These are phyloP conservation scores for Oryza glaberrima DNA, from an alignment of 176 grass and related monocot species.

Conservation along the genomic window DNA sequence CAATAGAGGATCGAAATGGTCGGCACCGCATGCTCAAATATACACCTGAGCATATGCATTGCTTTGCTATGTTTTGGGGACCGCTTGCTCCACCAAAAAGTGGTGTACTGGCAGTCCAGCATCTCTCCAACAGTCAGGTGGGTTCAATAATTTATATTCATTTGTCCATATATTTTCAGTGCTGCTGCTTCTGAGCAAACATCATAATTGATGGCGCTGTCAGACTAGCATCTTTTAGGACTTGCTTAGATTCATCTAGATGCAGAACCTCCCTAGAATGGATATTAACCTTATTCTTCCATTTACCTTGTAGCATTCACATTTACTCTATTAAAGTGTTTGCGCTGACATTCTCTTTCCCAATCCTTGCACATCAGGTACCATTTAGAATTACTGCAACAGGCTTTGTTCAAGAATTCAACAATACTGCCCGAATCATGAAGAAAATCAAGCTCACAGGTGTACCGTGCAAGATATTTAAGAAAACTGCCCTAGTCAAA, in stretches of 20 bases:
- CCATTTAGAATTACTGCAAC: slow-evolving; percentile 80
- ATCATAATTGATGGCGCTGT: not conserved
- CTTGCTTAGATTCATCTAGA: not conserved
- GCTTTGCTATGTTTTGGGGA: slow-evolving; percentile 95
- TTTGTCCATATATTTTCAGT: not conserved
- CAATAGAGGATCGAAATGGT: slow-evolving; percentile 87
- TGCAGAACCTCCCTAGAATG: not conserved
- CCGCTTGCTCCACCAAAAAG: slow-evolving; percentile 94
- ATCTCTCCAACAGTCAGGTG: slow-evolving; percentile 73
- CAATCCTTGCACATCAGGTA: slow-evolving; percentile 56
- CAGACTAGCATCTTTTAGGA: not conserved
- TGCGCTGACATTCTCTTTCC: slow-evolving; percentile 31
- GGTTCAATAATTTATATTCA: slow-evolving; percentile 8
- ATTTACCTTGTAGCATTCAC: not conserved
- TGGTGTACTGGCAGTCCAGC: slow-evolving; percentile 88
- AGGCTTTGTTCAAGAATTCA: slow-evolving; percentile 95
- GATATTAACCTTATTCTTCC: not conserved
- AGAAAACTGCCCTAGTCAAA: slow-evolving; percentile 92
- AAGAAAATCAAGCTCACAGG: slow-evolving; percentile 97
- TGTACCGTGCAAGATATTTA: slow-evolving; percentile 92
- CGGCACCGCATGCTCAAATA: slow-evolving; percentile 97
- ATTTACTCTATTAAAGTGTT: slow-evolving; percentile 12
- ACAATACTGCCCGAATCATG: slow-evolving; percentile 85
- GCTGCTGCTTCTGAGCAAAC: not conserved
- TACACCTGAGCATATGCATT: slow-evolving; percentile 99